A percentile compares a stretch with the other conserved stretches of the same genome.
These are phyloP conservation scores for Chrysanthemum makinoi DNA, from an alignment of 129 eudicot species.

Conservation along the genomic window DNA sequence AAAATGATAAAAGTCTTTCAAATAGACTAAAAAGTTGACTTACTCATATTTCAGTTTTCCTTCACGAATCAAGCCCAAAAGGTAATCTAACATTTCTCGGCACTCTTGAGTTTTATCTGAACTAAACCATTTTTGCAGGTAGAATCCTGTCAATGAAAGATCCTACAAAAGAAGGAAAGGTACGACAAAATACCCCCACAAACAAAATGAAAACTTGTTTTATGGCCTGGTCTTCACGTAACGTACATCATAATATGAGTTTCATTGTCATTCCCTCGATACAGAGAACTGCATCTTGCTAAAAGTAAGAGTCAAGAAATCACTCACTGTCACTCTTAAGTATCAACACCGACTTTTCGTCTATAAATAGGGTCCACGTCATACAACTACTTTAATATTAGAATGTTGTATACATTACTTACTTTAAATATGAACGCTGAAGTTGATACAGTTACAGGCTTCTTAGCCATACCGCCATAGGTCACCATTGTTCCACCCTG, in stretches of 20 bases:
- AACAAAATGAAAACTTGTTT: neutral
- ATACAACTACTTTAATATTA: no score
- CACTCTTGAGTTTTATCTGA: constrained; percentile 54
- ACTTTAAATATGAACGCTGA: constrained; percentile 91
- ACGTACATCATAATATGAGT: no score
- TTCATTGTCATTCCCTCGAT: no score
- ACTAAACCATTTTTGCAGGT: constrained; percentile 76
- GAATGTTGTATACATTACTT: constrained; percentile 35
- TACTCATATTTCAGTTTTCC: constrained; percentile 78
- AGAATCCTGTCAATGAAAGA: constrained; percentile 80
- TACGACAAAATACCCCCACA: neutral
- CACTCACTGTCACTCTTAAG: no score
- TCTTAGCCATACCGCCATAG: constrained; percentile 98
- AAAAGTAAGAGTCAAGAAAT: no score
- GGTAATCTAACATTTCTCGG: constrained; percentile 72
- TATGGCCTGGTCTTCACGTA: neutral
- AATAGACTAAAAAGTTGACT: constrained; percentile 21
- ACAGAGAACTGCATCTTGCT: no score
- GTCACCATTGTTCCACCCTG: constrained; percentile 98
- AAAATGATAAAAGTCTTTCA: neutral
- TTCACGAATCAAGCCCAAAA: constrained; percentile 54
- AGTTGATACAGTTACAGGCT: constrained; percentile 86
- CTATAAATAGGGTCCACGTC: no score
- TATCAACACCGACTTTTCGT: no score
- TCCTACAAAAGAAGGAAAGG: constrained; percentile 45